Conservation (phyloP, 2,329 filamentous ascomycete genomes). For the Microascus cirrosus region DNA sequence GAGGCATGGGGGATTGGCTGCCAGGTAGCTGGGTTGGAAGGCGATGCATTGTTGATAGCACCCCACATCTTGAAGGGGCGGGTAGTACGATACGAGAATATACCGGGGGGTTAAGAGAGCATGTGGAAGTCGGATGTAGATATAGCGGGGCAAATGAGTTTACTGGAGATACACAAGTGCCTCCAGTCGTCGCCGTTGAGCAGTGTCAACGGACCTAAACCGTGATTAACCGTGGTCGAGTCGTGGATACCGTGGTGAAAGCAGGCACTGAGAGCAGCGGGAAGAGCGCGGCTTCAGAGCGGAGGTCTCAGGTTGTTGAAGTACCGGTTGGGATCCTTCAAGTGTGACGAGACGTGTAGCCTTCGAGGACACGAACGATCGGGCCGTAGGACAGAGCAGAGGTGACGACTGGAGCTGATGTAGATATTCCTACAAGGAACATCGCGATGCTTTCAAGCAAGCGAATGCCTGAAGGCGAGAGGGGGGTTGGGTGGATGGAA, state of each 20-base stretch:
- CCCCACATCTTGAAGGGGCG: slow-evolving; percentile 44
- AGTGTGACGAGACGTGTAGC: slow-evolving; percentile 25
- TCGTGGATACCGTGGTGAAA: slow-evolving; percentile 20
- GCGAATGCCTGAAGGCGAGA: slow-evolving; percentile 1
- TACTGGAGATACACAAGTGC: slow-evolving; percentile 8
- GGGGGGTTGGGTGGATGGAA: background rate
- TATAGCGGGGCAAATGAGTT: background rate
- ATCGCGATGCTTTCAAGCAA: slow-evolving; percentile 27
- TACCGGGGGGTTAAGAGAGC: slow-evolving; percentile 10
- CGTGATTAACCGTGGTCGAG: slow-evolving; percentile 18
- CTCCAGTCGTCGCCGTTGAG: slow-evolving; percentile 23
- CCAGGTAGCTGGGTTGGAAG: slow-evolving; percentile 35
- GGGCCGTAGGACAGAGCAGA: slow-evolving; percentile 49
- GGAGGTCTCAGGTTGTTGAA: slow-evolving; percentile 27
- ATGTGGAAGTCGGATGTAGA: background rate
- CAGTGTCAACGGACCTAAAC: slow-evolving; percentile 19
- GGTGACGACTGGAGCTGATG: slow-evolving; percentile 50
- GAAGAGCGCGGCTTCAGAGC: slow-evolving; percentile 12
- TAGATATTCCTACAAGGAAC: slow-evolving; percentile 40
- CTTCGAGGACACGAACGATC: slow-evolving; percentile 33
- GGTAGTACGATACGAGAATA: slow-evolving; percentile 13
- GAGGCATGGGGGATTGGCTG: slow-evolving; percentile 30
- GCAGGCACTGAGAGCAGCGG: slow-evolving; percentile 24
- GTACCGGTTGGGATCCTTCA: slow-evolving; percentile 27
- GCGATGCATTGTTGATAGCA: slow-evolving; percentile 35